Base-by-base conservation (phyloP, 495 filamentous ascomycete species). In the Lophiostoma macrostomum region DNA sequence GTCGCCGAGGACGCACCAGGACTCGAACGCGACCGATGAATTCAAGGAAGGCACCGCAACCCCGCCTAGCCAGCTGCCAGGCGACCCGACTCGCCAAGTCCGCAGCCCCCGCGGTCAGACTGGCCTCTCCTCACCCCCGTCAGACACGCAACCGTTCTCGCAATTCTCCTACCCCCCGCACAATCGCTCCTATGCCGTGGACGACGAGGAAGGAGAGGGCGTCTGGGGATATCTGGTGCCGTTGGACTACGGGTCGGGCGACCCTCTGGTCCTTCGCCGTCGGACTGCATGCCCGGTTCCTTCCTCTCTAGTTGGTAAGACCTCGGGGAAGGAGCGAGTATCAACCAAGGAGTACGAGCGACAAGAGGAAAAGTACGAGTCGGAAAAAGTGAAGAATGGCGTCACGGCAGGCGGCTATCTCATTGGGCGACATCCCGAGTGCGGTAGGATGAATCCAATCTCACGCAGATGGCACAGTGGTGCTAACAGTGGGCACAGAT, bases 221-320 rank as follows among this genome's bases (percentile, higher is more conserved):
- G 88, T 96, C 1, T 98, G 93, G 94, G 93, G 93, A 11, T 98
- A 98, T 58, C 73, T 98, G 4, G 79, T 95, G 50, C 89, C 91
- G 13, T 67, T 96, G 18, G 82, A 90, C 65, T 75, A 79, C 24
- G 76, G 77, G 30, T 79, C 83, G 41, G 83, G 79, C 13, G 79
- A 84, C n/a, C 73, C 81, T 20, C 73, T 94, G 31, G 87, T 95
- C 7, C 65, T 96, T 64, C 83, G 76, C 67, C 85, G 77, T 56
- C 76, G 89, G 22, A 73, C 74, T 35, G 71, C 76, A 4, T 95
- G 90, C 67, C 79, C 81, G 6, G 64, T 73, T 1, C 71, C 79
- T 8, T 39, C 48, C n/a, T 48, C 56, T 1, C 61, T 52, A 28
- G 47, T 52, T 0, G 57, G 61, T 14, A 69, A 73, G 68, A 40